A percentile compares a stretch with the other conserved stretches of the same genome.
Evolutionary conservation across 495 filamentous ascomycete species (phyloP).

Genomic region (Penicillium paxilli): DNA sequence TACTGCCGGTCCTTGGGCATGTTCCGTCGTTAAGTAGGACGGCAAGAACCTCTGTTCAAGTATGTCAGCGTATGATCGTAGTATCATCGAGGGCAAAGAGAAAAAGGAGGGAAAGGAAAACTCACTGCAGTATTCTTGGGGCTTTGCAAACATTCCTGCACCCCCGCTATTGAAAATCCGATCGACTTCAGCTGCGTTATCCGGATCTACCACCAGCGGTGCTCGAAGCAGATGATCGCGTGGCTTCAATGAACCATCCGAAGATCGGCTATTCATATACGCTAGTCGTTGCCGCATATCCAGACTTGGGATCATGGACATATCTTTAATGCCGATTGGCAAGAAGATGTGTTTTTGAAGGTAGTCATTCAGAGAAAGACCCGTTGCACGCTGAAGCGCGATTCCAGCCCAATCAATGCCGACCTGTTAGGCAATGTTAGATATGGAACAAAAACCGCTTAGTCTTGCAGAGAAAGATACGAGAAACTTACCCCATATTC

Average conservation of each 20-base stretch:
- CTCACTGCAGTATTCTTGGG: constrained; percentile 57
- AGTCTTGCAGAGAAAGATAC: neutral
- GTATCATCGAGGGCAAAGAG: neutral
- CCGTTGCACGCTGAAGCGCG: constrained; percentile 52
- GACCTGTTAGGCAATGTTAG: constrained; percentile 29
- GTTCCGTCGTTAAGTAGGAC: constrained; percentile 52
- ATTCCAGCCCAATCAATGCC: constrained; percentile 63
- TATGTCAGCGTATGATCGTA: neutral
- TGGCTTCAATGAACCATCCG: constrained; percentile 38
- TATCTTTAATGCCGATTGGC: constrained; percentile 53
- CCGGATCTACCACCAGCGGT: constrained; percentile 37
- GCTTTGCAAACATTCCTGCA: constrained; percentile 54
- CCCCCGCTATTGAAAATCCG: constrained; percentile 54
- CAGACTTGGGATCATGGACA: constrained; percentile 53
- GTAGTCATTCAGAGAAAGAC: constrained; percentile 54
- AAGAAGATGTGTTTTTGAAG: constrained; percentile 56
- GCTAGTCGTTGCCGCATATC: constrained; percentile 52
- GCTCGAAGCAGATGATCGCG: constrained; percentile 50
- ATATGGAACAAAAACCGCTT: neutral
- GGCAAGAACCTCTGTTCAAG: constrained; percentile 38
- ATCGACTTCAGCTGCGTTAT: constrained; percentile 25
- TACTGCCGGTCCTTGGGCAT: constrained; percentile 43
- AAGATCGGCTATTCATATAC: constrained; percentile 45
- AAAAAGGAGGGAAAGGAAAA: too few species aligned
- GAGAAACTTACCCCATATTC: constrained; percentile 55